Percentiles rank a stretch among this genome's conserved stretches.
These are phyloP conservation scores for Rhizopus arrhizus DNA, from an alignment of 371 early-diverging fungal species.

Conservation along the genomic window DNA sequence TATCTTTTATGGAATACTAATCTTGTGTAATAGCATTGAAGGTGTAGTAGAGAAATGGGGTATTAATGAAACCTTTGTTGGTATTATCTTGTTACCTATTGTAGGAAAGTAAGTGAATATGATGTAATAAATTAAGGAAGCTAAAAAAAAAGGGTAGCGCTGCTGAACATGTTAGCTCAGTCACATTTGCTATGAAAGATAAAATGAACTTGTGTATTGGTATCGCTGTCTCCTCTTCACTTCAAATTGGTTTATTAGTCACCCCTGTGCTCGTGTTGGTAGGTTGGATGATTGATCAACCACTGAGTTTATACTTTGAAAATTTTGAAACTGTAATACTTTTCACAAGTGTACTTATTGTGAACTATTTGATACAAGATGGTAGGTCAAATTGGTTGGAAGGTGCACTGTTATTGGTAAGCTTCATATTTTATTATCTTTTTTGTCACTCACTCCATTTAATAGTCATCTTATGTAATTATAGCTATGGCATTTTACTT, in stretches of 20 bases:
- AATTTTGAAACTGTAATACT: slow-evolving; percentile 81
- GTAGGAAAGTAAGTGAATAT: slow-evolving; percentile 63
- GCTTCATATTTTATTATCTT: background rate
- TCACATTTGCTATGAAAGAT: slow-evolving; percentile 83
- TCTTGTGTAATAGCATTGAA: slow-evolving; percentile 64
- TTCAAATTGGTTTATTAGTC: slow-evolving; percentile 90
- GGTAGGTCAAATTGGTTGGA: slow-evolving; percentile 84
- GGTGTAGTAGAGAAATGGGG: slow-evolving; percentile 69
- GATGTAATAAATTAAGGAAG: background rate
- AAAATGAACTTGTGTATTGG: slow-evolving; percentile 90
- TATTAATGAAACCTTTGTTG: slow-evolving; percentile 81
- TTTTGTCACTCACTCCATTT: background rate
- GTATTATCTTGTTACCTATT: slow-evolving; percentile 85
- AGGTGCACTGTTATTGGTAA: slow-evolving; percentile 74
- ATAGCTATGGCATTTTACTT: slow-evolving; percentile 77
- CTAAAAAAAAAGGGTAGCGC: slow-evolving; percentile 28
- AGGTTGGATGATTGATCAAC: slow-evolving; percentile 83
- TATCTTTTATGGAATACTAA: background rate
- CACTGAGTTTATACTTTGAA: slow-evolving; percentile 82
- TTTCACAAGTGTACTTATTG: slow-evolving; percentile 85
- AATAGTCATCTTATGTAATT: slow-evolving; percentile 63
- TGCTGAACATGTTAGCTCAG: slow-evolving; percentile 78
- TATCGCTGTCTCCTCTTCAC: slow-evolving; percentile 85
- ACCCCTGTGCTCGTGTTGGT: slow-evolving; percentile 84
- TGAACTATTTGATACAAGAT: slow-evolving; percentile 79